Evolutionary conservation across 1,139 yeast genomes (phyloP).

Genomic region (Geotrichum carabidarum): DNA sequence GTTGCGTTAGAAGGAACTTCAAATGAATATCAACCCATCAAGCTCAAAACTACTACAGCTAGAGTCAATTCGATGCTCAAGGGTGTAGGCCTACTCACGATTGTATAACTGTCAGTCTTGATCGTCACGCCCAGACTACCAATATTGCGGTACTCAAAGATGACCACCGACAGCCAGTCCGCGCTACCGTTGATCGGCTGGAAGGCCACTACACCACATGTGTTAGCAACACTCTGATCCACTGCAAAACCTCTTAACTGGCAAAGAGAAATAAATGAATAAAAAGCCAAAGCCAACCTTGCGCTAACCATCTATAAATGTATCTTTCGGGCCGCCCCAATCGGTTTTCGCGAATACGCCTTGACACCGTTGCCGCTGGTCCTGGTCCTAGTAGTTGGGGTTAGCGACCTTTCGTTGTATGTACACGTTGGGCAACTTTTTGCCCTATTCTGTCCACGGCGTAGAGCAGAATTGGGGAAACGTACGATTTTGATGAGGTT

Average conservation of each 20-base stretch:
- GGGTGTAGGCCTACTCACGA: too few species aligned
- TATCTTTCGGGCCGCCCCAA: slow-evolving; percentile 66
- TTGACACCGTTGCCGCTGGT: slow-evolving; percentile 60
- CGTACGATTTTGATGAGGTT: slow-evolving; percentile 23
- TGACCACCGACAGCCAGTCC: slow-evolving; percentile 51
- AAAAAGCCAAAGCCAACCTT: neutral
- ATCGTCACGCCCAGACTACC: slow-evolving; percentile 56
- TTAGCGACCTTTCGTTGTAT: too few species aligned
- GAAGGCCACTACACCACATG: neutral
- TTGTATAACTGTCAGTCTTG: slow-evolving; percentile 24
- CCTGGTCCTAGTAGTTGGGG: slow-evolving; percentile 1
- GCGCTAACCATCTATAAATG: slow-evolving; percentile 30
- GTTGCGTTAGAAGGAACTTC: too few species aligned
- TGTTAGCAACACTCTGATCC: slow-evolving; percentile 3
- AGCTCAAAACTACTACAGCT: too few species aligned
- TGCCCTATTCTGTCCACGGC: too few species aligned
- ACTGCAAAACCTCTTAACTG: neutral
- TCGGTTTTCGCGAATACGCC: slow-evolving; percentile 86
- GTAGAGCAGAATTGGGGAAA: too few species aligned
- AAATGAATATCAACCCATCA: too few species aligned
- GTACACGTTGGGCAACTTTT: too few species aligned
- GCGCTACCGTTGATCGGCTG: slow-evolving; percentile 12
- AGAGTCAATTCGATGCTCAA: too few species aligned
- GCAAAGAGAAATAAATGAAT: neutral
- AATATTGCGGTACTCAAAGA: slow-evolving; percentile 80